These are phyloP conservation scores for Candida coleopterorum DNA, from an alignment of 805 yeast genomes.

Conservation along the genomic window DNA sequence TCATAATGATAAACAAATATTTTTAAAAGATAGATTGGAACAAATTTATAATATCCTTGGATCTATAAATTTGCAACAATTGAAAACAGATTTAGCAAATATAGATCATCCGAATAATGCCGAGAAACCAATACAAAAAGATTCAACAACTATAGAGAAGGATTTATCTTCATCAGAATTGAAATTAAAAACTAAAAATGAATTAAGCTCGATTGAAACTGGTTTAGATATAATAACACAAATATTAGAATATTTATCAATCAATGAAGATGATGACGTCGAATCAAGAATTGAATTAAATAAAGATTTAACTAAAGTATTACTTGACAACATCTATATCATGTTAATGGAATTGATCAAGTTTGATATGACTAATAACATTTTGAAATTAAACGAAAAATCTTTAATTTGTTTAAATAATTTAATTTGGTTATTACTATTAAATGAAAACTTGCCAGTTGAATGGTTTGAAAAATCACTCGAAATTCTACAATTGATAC, in stretches of 20 bases:
- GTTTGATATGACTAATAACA: slow-evolving; percentile 25
- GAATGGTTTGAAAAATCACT: slow-evolving; percentile 33
- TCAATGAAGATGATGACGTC: slow-evolving; percentile 16
- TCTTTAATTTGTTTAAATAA: slow-evolving; percentile 69
- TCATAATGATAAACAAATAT: slow-evolving; percentile 15
- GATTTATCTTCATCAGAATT: slow-evolving; percentile 9
- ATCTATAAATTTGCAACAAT: slow-evolving; percentile 25
- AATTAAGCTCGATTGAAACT: slow-evolving; percentile 62
- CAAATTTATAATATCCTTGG: slow-evolving; percentile 20
- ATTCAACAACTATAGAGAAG: slow-evolving; percentile 7
- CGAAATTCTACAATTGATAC: slow-evolving; percentile 26
- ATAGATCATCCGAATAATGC: slow-evolving; percentile 27
- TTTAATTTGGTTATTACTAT: slow-evolving; percentile 52
- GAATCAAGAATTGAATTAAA: slow-evolving; percentile 15
- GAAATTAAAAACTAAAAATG: slow-evolving; percentile 42
- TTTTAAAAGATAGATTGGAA: slow-evolving; percentile 18
- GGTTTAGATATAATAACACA: slow-evolving; percentile 75
- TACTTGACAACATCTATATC: slow-evolving; percentile 19
- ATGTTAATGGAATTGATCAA: slow-evolving; percentile 35
- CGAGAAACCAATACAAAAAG: slow-evolving; percentile 26
- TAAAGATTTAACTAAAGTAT: slow-evolving; percentile 14
- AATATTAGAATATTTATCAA: slow-evolving; percentile 52
- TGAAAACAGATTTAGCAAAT: slow-evolving; percentile 20
- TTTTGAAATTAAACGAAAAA: slow-evolving; percentile 44
- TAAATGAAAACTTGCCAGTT: slow-evolving; percentile 27